Conservation (phyloP, 495 filamentous ascomycete genomes). For the Aspergillus sparsus region DNA sequence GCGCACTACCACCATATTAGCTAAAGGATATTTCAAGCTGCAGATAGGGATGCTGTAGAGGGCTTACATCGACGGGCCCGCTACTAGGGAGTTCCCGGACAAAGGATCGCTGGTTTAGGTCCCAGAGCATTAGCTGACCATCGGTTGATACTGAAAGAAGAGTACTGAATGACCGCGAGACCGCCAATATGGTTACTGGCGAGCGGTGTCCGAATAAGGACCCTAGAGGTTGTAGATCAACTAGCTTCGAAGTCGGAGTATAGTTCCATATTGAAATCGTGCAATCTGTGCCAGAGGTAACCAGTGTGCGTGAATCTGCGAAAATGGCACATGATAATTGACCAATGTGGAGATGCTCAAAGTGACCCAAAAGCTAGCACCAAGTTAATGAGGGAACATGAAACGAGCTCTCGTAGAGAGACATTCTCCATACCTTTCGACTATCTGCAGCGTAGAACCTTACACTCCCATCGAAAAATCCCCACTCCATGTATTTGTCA, state of each 20-base stretch:
- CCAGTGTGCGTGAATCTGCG: slow-evolving; percentile 83
- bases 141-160: slow-evolving; percentile 79
- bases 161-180: slow-evolving; percentile 83
- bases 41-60: not conserved
- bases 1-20: slow-evolving; percentile 53
- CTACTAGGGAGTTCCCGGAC: slow-evolving; percentile 68
- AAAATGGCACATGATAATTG: slow-evolving; percentile 80
- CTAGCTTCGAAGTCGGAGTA: slow-evolving; percentile 60
- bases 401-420: not conserved
- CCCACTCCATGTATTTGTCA: slow-evolving; percentile 95
- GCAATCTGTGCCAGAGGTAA: slow-evolving; percentile 90
- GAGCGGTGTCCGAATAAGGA: slow-evolving; percentile 87
- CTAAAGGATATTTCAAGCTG: not conserved
- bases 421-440: slow-evolving; percentile 53
- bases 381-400: slow-evolving; percentile 4
- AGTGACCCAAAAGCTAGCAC: slow-evolving; percentile 66
- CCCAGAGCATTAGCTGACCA: slow-evolving; percentile 86
- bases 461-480: slow-evolving; percentile 88
- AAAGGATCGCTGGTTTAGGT: slow-evolving; percentile 85
- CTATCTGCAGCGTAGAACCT: slow-evolving; percentile 84
- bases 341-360: slow-evolving; percentile 89
- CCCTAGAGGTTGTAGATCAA: slow-evolving; percentile 78
- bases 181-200: slow-evolving; percentile 76
- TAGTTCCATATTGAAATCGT: slow-evolving; percentile 81
- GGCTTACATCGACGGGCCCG: slow-evolving; percentile 52